Evolutionary conservation across 2,329 filamentous ascomycete genomes (phyloP).

Genomic region (Ophioceras dolichostomum): DNA sequence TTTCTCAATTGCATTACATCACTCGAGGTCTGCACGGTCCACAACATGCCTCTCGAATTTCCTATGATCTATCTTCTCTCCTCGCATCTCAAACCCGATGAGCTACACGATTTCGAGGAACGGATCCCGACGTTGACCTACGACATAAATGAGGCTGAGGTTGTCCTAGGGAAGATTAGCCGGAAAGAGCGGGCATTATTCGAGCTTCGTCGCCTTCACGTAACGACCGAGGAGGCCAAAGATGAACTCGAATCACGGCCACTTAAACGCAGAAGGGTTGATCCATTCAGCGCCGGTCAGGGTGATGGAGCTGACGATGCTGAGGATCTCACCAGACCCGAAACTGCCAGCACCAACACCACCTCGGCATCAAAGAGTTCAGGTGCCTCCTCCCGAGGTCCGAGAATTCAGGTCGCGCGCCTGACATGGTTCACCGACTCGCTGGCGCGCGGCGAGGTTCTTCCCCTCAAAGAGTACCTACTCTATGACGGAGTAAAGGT

Average conservation of each 20-base stretch:
- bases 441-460: constrained; percentile 25
- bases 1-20: no score
- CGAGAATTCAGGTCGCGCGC: constrained; percentile 36
- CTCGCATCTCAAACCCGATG: constrained; percentile 52
- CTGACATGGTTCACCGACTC: constrained; percentile 47
- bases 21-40: no score
- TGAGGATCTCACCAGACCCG: no score
- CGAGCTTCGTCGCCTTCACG: constrained; percentile 58
- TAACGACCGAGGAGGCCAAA: constrained; percentile 45
- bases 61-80: constrained; percentile 64
- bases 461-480: constrained; percentile 37
- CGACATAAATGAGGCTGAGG: constrained; percentile 55
- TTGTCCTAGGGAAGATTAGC: constrained; percentile 64
- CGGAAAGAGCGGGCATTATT: constrained; percentile 60
- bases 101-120: constrained; percentile 52
- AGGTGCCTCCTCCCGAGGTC: no score
- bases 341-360: no score
- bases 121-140: constrained; percentile 56
- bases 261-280: no score
- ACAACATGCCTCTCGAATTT: constrained; percentile 21
- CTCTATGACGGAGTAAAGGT: constrained; percentile 48
- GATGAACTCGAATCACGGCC: no score
- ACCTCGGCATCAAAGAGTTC: no score
- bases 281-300: no score
- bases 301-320: no score